Percentiles rank a stretch among this genome's conserved stretches.
phyloP scores from a whole-genome alignment of 2,329 filamentous ascomycete species.

The Diaporthe sp. region DNA sequence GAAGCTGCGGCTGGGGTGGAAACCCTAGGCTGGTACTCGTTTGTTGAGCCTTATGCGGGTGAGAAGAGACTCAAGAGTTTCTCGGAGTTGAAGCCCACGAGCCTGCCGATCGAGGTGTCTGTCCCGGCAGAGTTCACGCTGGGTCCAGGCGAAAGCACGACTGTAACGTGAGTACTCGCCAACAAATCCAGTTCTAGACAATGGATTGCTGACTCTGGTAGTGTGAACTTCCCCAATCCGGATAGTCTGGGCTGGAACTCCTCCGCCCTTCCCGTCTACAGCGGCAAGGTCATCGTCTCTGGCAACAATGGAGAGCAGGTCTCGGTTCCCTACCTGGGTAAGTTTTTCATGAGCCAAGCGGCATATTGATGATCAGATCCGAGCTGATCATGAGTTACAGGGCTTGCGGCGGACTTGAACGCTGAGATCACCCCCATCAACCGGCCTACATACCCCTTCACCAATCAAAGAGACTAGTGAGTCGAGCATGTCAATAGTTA shows the following conservation, averaged over 20 bases:
- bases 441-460: slow-evolving; percentile 42
- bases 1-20: slow-evolving; percentile 54
- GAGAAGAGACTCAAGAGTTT: slow-evolving; percentile 40
- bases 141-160: slow-evolving; percentile 22
- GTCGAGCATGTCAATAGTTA: neutral
- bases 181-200: neutral
- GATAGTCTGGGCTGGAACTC: slow-evolving; percentile 44
- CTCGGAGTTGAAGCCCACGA: slow-evolving; percentile 42
- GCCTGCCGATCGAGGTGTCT: slow-evolving; percentile 37
- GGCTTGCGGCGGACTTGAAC: slow-evolving; percentile 42
- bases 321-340: slow-evolving; percentile 51
- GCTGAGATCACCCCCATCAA: slow-evolving; percentile 40
- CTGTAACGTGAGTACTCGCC: neutral
- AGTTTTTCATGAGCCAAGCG: slow-evolving; percentile 13
- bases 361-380: neutral
- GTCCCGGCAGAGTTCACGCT: neutral
- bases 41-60: slow-evolving; percentile 17
- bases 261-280: slow-evolving; percentile 50
- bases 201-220: neutral
- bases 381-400: slow-evolving; percentile 38
- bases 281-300: slow-evolving; percentile 51
- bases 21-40: slow-evolving; percentile 43
- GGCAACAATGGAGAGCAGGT: slow-evolving; percentile 50
- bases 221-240: slow-evolving; percentile 18
- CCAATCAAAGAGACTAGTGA: slow-evolving; percentile 33